Conservation (phyloP, 2,329 filamentous ascomycete species). For the Purpureocillium lavendulum region DNA sequence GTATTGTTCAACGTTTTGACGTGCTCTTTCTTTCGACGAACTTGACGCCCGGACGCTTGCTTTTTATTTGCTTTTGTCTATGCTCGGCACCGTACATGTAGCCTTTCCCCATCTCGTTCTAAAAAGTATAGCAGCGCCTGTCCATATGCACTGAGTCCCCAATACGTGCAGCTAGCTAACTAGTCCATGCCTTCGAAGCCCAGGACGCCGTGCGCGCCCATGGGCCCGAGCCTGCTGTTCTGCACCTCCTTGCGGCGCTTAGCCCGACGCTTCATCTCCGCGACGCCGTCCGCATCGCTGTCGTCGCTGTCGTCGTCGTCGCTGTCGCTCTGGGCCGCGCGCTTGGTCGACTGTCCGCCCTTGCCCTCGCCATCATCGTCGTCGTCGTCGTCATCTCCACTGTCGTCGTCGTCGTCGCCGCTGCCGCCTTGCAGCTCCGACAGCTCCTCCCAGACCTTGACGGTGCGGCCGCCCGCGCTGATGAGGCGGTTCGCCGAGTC, state of each 20-base stretch:
- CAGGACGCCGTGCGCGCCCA: slow-evolving; percentile 43
- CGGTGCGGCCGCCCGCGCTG: slow-evolving; percentile 72
- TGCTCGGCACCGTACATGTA: too few species aligned
- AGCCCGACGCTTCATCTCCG: slow-evolving; percentile 34
- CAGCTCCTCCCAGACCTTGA: slow-evolving; percentile 91
- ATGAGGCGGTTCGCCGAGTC: slow-evolving; percentile 83
- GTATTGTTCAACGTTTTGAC: too few species aligned
- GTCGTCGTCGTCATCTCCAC: slow-evolving; percentile 35
- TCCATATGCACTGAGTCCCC: too few species aligned
- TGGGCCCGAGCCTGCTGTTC: slow-evolving; percentile 35
- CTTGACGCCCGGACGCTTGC: too few species aligned
- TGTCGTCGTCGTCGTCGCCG: slow-evolving; percentile 39
- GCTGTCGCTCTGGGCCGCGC: slow-evolving; percentile 38
- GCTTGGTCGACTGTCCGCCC: slow-evolving; percentile 27
- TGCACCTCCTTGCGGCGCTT: slow-evolving; percentile 35
- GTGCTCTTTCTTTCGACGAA: too few species aligned
- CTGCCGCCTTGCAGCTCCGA: slow-evolving; percentile 38
- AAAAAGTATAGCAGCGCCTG: too few species aligned
- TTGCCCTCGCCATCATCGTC: slow-evolving; percentile 24
- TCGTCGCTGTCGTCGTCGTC: slow-evolving; percentile 34
- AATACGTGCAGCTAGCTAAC: too few species aligned
- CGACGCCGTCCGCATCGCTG: slow-evolving; percentile 15
- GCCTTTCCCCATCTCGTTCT: too few species aligned
- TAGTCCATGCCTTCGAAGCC: slow-evolving; percentile 40
- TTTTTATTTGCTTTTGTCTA: too few species aligned